Conservation (phyloP, 2,329 filamentous ascomycete genomes). For the Ilyonectria mors-panacis region DNA sequence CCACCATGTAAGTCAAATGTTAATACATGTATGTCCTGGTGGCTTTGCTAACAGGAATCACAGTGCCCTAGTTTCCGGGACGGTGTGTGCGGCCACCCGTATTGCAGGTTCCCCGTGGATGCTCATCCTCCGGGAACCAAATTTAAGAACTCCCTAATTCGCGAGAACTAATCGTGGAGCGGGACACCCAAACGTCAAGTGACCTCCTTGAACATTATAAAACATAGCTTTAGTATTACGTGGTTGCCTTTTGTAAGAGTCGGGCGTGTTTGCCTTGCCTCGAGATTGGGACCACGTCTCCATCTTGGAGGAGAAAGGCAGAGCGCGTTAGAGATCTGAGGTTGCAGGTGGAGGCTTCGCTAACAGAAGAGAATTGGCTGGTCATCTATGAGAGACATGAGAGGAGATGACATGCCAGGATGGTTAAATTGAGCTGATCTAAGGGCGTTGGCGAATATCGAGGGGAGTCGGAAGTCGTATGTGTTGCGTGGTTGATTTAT, state of each 20-base stretch:
- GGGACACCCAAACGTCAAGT: background rate
- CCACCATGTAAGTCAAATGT: constrained; percentile 67
- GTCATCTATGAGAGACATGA: background rate
- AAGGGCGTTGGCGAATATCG: background rate
- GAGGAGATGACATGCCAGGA: background rate
- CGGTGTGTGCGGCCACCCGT: constrained; percentile 66
- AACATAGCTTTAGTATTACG: constrained; percentile 9
- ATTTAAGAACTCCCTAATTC: constrained; percentile 57
- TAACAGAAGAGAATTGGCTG: background rate
- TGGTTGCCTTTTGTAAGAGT: constrained; percentile 9
- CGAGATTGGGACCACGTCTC: background rate
- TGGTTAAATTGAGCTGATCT: constrained; percentile 11
- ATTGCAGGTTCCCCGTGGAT: constrained; percentile 68
- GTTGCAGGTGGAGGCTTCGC: background rate
- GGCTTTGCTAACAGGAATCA: constrained; percentile 22
- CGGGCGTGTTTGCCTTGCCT: background rate
- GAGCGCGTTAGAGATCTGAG: background rate
- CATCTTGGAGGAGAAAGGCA: background rate
- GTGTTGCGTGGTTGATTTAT: constrained; percentile 4
- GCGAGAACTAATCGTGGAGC: constrained; percentile 48
- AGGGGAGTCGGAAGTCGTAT: background rate
- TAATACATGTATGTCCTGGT: no score
- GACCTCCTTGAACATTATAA: constrained; percentile 11
- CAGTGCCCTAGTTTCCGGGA: constrained; percentile 70
- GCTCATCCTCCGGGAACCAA: constrained; percentile 72